Base-by-base conservation (phyloP, 2,329 filamentous ascomycete genomes). In the Penicillium sp. region DNA sequence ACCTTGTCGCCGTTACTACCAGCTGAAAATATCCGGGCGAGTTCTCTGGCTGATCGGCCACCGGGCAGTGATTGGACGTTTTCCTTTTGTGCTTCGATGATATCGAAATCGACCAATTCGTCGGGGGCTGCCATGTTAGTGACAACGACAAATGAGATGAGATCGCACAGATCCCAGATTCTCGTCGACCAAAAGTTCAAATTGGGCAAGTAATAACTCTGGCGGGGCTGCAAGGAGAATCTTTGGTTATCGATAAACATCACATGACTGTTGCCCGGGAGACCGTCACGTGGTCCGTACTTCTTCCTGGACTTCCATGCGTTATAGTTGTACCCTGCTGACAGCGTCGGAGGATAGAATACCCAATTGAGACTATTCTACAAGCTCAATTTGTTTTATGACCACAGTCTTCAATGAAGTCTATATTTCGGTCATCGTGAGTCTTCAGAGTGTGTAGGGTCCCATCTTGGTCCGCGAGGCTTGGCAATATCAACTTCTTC, bases 81-180 rank as follows among this genome's bases (percentile, higher is more conserved):
- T 77, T 99, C 94, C 77, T 99, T 99, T 67, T 97, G 92, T 45
- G 84, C 85, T 77, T 99, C 94, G 75, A 99, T 97, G 60, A 97
- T 84, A 66, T 96, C 89, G 77, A 99, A 97, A 77, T 79, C 72
- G 61, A 79, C 74, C 47, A 77, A 67, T 59, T 79, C 77, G 39
- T 75, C 71, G 41, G 71, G 65, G 55, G 62, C 67, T 65, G 73
- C 68, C 75, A 77, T 54, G 40, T 57, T 54, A 50, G 48, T 29
- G 12, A 50, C 27, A 9, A 7, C 15, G 18, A 41, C 42, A 37
- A 46, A 46, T 44, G 25, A 52, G 45, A 27, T 39, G 45, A 49
- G 45, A 53, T 31, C 50, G 25, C 34, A 41, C 35, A 48, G 34
- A 49, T 40, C 50, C 13, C 50, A 16, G 13, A 35, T 41, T 34